Percentiles rank a stretch among this genome's conserved stretches.
These are phyloP conservation scores for Fraxinus velutina DNA, from an alignment of 305 asterid species.

Conservation along the genomic window DNA sequence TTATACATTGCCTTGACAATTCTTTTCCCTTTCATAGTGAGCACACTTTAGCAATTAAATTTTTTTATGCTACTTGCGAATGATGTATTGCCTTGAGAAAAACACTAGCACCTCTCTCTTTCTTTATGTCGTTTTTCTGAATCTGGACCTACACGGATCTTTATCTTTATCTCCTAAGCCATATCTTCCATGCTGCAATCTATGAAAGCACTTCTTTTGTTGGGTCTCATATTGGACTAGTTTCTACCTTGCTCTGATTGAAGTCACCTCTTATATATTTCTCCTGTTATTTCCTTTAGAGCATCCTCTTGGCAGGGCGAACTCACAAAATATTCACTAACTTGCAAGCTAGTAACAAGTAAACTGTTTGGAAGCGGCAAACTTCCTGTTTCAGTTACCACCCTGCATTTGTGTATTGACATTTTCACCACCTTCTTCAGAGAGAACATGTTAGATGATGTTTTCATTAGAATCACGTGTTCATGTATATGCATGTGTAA, in stretches of 20 bases:
- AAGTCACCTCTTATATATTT: neutral
- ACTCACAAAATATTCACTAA: neutral
- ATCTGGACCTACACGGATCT: neutral
- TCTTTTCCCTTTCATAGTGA: neutral
- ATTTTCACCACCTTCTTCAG: neutral
- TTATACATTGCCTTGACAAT: neutral
- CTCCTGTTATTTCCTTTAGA: neutral
- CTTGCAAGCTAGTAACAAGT: neutral
- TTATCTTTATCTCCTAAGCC: neutral
- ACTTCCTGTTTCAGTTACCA: neutral
- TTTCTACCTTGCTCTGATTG: neutral
- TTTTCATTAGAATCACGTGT: neutral
- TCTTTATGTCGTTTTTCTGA: neutral
- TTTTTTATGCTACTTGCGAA: neutral
- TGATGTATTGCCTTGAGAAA: neutral
- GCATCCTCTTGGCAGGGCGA: neutral
- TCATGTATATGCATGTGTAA: neutral
- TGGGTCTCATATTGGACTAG: neutral
- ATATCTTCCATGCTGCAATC: neutral
- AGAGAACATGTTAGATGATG: neutral
- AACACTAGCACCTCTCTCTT: neutral
- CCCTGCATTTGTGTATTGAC: neutral
- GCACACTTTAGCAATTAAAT: neutral
- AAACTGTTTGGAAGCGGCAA: neutral
- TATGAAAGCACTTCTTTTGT: neutral